phyloP scores from a whole-genome alignment of 441 rosid genomes.

The Pelargonium myrrhifolium region DNA sequence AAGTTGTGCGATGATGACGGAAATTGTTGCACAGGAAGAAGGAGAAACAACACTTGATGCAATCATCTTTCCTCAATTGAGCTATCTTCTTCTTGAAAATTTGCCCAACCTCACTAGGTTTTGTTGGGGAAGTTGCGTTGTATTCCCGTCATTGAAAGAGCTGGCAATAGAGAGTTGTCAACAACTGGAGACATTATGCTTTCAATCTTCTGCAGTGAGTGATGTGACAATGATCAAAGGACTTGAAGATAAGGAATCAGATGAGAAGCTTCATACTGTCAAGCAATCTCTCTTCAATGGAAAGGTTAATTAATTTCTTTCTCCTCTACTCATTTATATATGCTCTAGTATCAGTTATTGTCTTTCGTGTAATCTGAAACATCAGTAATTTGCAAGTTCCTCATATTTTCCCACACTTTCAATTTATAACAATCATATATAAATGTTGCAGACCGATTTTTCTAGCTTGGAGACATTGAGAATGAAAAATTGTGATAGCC shows the following conservation, averaged over 20 bases:
- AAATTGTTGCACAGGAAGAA: not conserved
- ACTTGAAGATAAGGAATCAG: not conserved
- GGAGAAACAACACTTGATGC: not conserved
- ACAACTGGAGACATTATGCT: too few relatives aligned
- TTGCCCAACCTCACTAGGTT: not conserved
- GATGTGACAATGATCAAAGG: too few relatives aligned
- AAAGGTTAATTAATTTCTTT: not conserved
- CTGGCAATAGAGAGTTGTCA: too few relatives aligned
- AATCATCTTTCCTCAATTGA: not conserved
- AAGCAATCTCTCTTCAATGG: not conserved
- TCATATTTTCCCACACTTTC: too few relatives aligned
- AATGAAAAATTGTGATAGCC: slow-evolving; percentile 10
- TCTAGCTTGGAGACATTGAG: not conserved
- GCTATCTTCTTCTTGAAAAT: not conserved
- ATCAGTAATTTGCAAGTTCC: too few relatives aligned
- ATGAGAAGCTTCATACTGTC: not conserved
- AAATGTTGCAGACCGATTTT: too few relatives aligned
- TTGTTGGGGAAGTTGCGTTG: not conserved
- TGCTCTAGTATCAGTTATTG: too few relatives aligned
- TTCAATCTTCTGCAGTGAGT: not conserved
- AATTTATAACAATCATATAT: too few relatives aligned
- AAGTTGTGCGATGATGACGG: slow-evolving; percentile 6
- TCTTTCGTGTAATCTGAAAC: too few relatives aligned
- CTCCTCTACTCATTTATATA: too few relatives aligned
- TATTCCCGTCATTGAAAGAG: too few relatives aligned